Base-by-base conservation (phyloP, 768 basidiomycete species). In the Lentinula sp. region DNA sequence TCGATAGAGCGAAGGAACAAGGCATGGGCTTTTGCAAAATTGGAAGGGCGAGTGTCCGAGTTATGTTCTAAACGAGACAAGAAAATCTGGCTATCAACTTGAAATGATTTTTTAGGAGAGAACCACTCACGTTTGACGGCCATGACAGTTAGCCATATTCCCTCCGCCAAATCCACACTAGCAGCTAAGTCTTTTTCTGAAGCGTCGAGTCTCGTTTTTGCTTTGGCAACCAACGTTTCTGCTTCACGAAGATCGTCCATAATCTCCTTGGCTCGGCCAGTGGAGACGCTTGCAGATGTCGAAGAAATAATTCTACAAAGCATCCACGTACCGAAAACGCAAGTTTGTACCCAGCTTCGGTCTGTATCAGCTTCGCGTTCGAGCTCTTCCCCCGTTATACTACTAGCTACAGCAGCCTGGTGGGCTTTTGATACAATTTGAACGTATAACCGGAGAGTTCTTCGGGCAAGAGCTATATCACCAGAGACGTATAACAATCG, bases 401-500 rank as follows among this genome's bases (percentile, higher is more conserved):
- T 64, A 34, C 61, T 62, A n/a, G 62, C 66, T 6, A 45, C 67
- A 31, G 73, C 73, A 37, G 76, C 74, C 68, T 94, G 82, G 60
- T 86, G 83, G 9, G 91, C 87, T 70, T 97, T 97, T 43, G 86
- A 79, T 8, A 95, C 90, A 15, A 95, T 82, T 66, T 92, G 88
- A 8, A 88, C 80, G 68, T 98, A 98, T 32, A 98, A 75, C 40
- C 83, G 78, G 42, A 98, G 79, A 0, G 87, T 89, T 18, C 91
- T 84, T 67, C 83, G 85, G 2, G 92, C 89, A 3, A 93, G 80
- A 16, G 77, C 70, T 2, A 74, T 72, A 64, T 87, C 86, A 8
- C 84, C 84, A 0, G 81, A 78, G 11, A 84, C 80, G 61, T 85
- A 83, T 15, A 91, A 73, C 1, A 95, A 73, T 1, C 89, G 85